Percentiles rank a stretch among this genome's conserved stretches.
Conservation (phyloP, 2,329 filamentous ascomycete species). For the Trichoderma brevicompactum region DNA sequence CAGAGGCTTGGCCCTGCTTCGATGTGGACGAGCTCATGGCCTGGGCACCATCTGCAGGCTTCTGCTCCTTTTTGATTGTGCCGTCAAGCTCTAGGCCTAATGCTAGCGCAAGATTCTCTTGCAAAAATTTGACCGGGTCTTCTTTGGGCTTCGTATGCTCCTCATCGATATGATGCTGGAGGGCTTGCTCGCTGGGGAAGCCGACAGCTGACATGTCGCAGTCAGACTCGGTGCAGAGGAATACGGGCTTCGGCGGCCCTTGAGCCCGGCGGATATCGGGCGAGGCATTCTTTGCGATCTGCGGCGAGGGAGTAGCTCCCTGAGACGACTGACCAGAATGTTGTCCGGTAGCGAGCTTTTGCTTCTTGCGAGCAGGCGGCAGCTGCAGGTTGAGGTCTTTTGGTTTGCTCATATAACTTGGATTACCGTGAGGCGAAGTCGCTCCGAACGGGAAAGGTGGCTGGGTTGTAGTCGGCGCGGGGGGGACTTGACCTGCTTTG, state of each 20-base stretch:
- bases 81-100: constrained; percentile 60
- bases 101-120: constrained; percentile 53
- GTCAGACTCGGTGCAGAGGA: constrained; percentile 57
- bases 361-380: constrained; percentile 62
- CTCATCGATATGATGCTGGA: constrained; percentile 59
- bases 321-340: constrained; percentile 47
- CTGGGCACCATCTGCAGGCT: constrained; percentile 39
- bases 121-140: constrained; percentile 58
- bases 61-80: constrained; percentile 44
- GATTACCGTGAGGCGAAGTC: constrained; percentile 63
- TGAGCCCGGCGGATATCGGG: constrained; percentile 48
- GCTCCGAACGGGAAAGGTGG: constrained; percentile 61
- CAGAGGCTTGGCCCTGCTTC: constrained; percentile 54
- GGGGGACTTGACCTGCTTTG: constrained; percentile 55
- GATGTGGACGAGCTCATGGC: constrained; percentile 50
- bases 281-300: constrained; percentile 52
- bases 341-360: constrained; percentile 49
- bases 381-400: constrained; percentile 60
- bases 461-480: constrained; percentile 61
- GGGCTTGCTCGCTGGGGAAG: constrained; percentile 59
- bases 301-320: constrained; percentile 52
- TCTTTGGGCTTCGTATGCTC: constrained; percentile 62
- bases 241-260: constrained; percentile 48
- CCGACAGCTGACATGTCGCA: constrained; percentile 57
- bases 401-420: constrained; percentile 57